Conservation (phyloP, 2,329 filamentous ascomycete genomes). For the Cryphonectria nitschkei region DNA sequence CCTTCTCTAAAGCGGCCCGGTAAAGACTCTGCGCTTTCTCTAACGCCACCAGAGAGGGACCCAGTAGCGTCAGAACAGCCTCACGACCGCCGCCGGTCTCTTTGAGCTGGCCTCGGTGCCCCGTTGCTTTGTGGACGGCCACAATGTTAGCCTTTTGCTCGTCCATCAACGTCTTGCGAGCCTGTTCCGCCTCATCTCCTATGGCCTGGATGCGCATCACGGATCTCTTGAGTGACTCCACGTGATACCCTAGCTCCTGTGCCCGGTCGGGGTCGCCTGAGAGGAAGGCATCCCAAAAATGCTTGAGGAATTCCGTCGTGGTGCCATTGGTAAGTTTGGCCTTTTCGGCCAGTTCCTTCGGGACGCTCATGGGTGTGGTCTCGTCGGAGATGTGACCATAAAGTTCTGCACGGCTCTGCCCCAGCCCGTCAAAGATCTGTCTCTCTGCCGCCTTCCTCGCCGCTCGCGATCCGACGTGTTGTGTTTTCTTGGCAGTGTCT, state of each 20-base stretch:
- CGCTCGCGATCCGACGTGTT: conserved; percentile 71
- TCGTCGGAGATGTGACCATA: conserved; percentile 54
- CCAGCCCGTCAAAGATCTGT: conserved; percentile 68
- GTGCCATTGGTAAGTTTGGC: conserved; percentile 81
- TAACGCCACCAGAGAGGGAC: conserved; percentile 72
- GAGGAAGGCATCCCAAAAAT: conserved; percentile 93
- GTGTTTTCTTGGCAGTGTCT: conserved; percentile 50
- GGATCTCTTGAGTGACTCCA: conserved; percentile 79
- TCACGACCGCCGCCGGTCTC: conserved; percentile 74
- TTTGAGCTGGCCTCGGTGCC: conserved; percentile 73
- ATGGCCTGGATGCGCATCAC: conserved; percentile 79
- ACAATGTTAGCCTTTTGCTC: conserved; percentile 71
- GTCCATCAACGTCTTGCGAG: conserved; percentile 69
- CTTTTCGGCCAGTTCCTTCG: conserved; percentile 60
- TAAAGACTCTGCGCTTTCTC: conserved; percentile 73
- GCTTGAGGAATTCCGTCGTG: conserved; percentile 92
- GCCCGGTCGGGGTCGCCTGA: conserved; percentile 84
- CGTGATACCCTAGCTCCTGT: conserved; percentile 77
- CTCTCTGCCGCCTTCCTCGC: conserved; percentile 67
- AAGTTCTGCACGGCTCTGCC: conserved; percentile 62
- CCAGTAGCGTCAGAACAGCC: conserved; percentile 76
- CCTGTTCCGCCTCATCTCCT: conserved; percentile 76
- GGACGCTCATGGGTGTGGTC: conserved; percentile 58
- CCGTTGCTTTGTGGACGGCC: conserved; percentile 71
- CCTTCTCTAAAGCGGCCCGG: conserved; percentile 69